Conservation (phyloP, 306 rosid genomes). For the Lathyrus sativus region DNA sequence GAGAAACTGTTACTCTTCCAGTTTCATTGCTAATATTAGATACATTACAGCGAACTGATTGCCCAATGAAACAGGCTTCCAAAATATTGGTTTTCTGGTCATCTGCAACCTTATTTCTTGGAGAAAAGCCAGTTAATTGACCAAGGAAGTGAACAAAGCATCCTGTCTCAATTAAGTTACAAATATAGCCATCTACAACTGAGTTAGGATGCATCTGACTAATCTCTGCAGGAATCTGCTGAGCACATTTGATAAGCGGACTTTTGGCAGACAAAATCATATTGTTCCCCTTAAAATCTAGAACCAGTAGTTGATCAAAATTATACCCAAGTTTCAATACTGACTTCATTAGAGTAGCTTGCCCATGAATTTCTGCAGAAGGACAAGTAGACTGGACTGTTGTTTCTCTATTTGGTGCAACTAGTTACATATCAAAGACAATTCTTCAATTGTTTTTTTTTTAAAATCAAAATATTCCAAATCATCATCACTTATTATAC, state of each 20-base stretch:
- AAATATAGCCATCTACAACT: constrained; percentile 81
- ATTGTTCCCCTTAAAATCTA: constrained; percentile 71
- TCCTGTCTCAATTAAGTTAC: constrained; percentile 84
- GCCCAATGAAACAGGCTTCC: constrained; percentile 82
- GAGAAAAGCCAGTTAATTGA: constrained; percentile 86
- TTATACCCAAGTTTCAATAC: constrained; percentile 82
- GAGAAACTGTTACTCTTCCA: constrained; percentile 71
- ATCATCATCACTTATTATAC: too few relatives aligned
- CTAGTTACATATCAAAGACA: too few relatives aligned
- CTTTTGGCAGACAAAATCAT: constrained; percentile 78
- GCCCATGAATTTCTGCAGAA: too few relatives aligned
- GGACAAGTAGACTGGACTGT: too few relatives aligned
- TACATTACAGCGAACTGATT: constrained; percentile 82
- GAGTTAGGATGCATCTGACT: constrained; percentile 70
- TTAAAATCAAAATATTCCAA: too few relatives aligned
- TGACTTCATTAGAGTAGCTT: constrained; percentile 66
- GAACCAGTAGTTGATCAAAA: constrained; percentile 76
- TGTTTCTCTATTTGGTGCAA: too few relatives aligned
- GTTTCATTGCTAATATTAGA: constrained; percentile 60
- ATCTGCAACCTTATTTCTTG: constrained; percentile 77
- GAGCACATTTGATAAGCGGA: constrained; percentile 68
- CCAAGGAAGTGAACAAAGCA: constrained; percentile 97
- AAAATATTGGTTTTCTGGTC: constrained; percentile 63
- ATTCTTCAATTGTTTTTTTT: too few relatives aligned
- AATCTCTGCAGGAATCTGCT: constrained; percentile 69